These are phyloP conservation scores for Elaeis oleifera DNA, from an alignment of 202 grass and related monocot species.

Conservation along the genomic window DNA sequence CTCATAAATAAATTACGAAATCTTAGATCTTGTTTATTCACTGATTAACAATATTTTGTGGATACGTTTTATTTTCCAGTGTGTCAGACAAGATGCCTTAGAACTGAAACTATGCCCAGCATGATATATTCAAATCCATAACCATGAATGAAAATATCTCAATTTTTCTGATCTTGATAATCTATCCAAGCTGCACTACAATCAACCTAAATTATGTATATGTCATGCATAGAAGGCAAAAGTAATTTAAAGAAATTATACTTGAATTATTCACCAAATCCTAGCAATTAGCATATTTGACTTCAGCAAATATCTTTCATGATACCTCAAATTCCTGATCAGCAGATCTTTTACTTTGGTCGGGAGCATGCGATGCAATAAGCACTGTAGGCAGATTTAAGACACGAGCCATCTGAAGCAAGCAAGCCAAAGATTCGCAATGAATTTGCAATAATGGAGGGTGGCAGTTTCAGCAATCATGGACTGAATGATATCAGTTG, in stretches of 20 bases:
- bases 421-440: constrained; percentile 60
- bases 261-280: background rate
- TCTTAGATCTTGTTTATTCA: too few relatives aligned
- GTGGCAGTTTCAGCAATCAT: constrained; percentile 41
- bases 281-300: background rate
- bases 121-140: too few relatives aligned
- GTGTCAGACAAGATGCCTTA: too few relatives aligned
- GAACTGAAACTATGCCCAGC: too few relatives aligned
- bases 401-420: constrained; percentile 64
- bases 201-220: too few relatives aligned
- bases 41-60: too few relatives aligned
- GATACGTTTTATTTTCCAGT: too few relatives aligned
- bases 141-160: too few relatives aligned
- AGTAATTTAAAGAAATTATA: background rate
- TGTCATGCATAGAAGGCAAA: background rate
- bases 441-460: constrained; percentile 55
- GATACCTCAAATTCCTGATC: constrained; percentile 60
- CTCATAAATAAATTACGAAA: too few relatives aligned
- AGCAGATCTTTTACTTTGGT: constrained; percentile 36
- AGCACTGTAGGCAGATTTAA: constrained; percentile 58
- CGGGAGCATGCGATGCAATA: constrained; percentile 34
- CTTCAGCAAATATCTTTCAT: background rate
- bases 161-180: too few relatives aligned
- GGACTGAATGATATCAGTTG: constrained; percentile 39
- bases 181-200: too few relatives aligned